Percentiles rank a stretch among this genome's conserved stretches.
Conservation (phyloP, 495 filamentous ascomycete genomes). For the Xylaria grammica region DNA sequence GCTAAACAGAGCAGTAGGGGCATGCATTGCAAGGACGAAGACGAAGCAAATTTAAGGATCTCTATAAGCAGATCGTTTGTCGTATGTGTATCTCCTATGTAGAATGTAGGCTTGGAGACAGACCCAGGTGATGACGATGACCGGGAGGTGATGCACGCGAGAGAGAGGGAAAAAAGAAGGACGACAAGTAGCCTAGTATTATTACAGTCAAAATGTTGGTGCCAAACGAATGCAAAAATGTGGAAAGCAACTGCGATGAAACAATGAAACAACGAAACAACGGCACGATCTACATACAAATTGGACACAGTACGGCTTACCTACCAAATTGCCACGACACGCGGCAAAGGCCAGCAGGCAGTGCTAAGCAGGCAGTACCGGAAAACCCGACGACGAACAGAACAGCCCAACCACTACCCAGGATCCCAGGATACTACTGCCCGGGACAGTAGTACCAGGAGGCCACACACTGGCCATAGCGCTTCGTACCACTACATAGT, state of each 20-base stretch:
- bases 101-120: too few relatives aligned
- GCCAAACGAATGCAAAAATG: too few relatives aligned
- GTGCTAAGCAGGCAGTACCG: too few relatives aligned
- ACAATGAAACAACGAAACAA: neutral
- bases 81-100: neutral
- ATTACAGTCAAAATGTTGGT: too few relatives aligned
- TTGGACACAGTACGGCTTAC: neutral
- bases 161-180: neutral
- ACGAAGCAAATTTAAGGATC: neutral
- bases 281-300: neutral
- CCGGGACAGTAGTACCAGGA: neutral
- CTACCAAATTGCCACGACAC: neutral
- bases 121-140: neutral
- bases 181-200: neutral
- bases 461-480: neutral
- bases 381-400: too few relatives aligned
- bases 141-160: neutral
- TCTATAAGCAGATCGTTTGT: neutral
- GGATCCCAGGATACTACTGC: too few relatives aligned
- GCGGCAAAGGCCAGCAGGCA: too few relatives aligned
- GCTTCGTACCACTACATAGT: neutral
- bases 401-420: neutral
- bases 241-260: neutral
- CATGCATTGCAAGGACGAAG: slow-evolving; percentile 1
- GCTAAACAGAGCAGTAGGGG: neutral